Evolutionary conservation across 371 early-diverging fungal species (phyloP), one percentile per base, ranked within the genome.

Genomic region (Mitosporidium daphniae): DNA sequence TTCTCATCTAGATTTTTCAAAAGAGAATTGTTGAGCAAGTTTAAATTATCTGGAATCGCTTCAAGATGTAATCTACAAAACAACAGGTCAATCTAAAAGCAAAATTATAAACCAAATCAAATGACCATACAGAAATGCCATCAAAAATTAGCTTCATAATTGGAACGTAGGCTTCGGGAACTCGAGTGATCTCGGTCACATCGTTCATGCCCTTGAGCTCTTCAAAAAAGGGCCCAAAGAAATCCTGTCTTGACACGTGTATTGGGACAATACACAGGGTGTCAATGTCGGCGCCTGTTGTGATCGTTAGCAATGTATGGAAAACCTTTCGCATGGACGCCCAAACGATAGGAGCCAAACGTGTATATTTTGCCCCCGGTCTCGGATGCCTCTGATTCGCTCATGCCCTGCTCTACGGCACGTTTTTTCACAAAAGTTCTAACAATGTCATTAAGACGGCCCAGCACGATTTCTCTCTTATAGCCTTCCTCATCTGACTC

Each of bases 341-440:
- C 99, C 4, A 95, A 51, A 21, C 94, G 55, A 43, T 82, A 98
- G 26, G 89, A 86, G 5, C 99, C 99, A 49, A 77, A 98, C 0
- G 99, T 89, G 40, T 73, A 93, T 20, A 95, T 91, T 46, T 82
- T 82, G 17, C 94, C 94, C 21, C 82, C 82, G 20, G 66, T 71
- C 28, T 69, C 63, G 27, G 46, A 54, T 1, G 80, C 80, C 13
- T 70, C 35, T 6, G 59, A 44, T 33, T 69, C 77, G 8, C 71
- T 57, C 15, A 69, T 47, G 8, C 54, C 53, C 50, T 45, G 27
- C 61, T 56, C 16, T 57, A 36, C 21, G 57, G 52, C 4, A 61
- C 61, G 14, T 41, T 37, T 25, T 63, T 60, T 25, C 3, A 89
- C 78, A 47, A 89, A 80, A 22, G 71, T 64, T 36, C 75, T 72